A percentile compares a stretch with the other conserved stretches of the same genome.
phyloP scores from a whole-genome alignment of 148 eudicot genomes.

The Fagopyrum homotropicum region DNA sequence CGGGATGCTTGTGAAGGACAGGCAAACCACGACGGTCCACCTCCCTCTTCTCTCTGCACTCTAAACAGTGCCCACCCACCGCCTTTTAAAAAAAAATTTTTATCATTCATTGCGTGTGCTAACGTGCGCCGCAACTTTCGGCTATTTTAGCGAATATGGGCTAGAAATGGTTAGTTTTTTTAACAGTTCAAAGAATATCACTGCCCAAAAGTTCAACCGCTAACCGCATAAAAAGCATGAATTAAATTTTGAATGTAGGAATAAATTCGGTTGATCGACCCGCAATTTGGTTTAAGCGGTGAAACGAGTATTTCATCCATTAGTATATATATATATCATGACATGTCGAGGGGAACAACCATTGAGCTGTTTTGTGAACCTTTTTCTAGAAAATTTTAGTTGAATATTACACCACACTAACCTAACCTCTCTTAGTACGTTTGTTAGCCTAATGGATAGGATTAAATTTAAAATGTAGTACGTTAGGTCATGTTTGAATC shows the following conservation, averaged over 20 bases:
- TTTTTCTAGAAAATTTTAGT: neutral
- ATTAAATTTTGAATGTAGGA: neutral
- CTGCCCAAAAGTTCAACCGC: neutral
- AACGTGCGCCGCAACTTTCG: neutral
- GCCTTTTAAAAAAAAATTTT: neutral
- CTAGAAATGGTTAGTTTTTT: neutral
- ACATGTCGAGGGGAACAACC: neutral
- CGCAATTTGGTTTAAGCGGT: too few relatives aligned
- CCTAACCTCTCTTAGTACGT: too few relatives aligned
- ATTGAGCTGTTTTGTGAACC: neutral
- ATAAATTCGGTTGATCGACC: neutral
- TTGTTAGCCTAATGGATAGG: neutral
- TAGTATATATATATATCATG: too few relatives aligned
- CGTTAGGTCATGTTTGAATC: neutral
- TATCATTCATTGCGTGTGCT: neutral
- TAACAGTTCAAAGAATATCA: neutral
- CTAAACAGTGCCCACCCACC: slow-evolving; percentile 5
- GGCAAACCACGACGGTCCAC: neutral
- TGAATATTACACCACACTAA: neutral
- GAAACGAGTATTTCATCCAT: too few relatives aligned
- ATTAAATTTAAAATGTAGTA: neutral
- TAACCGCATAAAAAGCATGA: neutral
- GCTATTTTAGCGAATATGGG: neutral
- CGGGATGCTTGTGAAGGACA: neutral
- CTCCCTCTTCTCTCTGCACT: neutral